Percentiles rank a stretch among this genome's conserved stretches.
Conservation (phyloP, 2,329 filamentous ascomycete species). For the Aspergillus carbonarius region DNA sequence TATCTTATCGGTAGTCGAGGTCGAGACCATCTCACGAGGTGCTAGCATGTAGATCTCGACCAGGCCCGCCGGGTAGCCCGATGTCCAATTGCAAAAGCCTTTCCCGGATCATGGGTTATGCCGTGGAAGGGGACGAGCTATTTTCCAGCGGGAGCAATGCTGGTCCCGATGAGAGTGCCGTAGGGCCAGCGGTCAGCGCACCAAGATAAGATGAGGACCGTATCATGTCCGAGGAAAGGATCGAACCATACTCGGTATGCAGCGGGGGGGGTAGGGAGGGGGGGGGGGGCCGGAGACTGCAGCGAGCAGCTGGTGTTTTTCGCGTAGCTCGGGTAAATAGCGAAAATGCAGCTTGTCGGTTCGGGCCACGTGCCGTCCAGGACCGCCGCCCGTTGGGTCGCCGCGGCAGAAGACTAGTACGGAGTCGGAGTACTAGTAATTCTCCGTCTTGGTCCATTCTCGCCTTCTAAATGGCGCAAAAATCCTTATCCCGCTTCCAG, state of each 20-base stretch:
- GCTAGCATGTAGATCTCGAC: neutral
- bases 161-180: neutral
- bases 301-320: neutral
- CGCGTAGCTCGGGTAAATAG: constrained; percentile 7
- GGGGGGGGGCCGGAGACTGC: neutral
- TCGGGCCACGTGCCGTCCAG: constrained; percentile 3
- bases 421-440: neutral
- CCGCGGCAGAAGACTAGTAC: neutral
- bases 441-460: neutral
- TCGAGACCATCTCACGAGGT: neutral
- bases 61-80: neutral
- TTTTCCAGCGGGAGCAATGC: neutral
- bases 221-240: neutral
- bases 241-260: neutral
- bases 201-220: neutral
- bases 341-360: neutral
- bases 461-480: neutral
- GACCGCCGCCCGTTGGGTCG: neutral
- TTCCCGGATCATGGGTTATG: neutral
- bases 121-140: neutral
- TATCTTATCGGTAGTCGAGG: neutral
- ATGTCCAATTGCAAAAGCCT: neutral
- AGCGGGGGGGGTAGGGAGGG: neutral
- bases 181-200: neutral
- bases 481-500: neutral